Conservation (phyloP, 805 yeast genomes). For the Saitoella complicata region DNA sequence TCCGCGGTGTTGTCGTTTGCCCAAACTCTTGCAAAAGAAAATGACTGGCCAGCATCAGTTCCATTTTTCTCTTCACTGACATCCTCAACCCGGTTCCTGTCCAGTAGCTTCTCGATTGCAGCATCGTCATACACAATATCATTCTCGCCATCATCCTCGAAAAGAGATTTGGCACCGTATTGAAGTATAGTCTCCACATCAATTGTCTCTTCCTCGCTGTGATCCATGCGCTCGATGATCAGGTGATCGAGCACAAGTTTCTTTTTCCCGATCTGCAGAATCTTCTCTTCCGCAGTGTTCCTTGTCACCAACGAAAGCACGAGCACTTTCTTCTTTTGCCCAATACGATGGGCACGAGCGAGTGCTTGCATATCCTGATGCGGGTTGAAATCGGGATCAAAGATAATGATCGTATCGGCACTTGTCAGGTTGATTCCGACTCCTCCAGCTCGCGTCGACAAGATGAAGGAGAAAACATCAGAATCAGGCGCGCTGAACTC, state of each 20-base stretch:
- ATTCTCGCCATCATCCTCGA: slow-evolving; percentile 30
- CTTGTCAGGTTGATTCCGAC: slow-evolving; percentile 72
- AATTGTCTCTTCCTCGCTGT: slow-evolving; percentile 63
- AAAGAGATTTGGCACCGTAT: slow-evolving; percentile 46
- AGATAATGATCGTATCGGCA: slow-evolving; percentile 77
- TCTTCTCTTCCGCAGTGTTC: slow-evolving; percentile 55
- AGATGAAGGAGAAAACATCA: slow-evolving; percentile 38
- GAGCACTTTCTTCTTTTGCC: slow-evolving; percentile 69
- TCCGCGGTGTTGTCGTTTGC: slow-evolving; percentile 5
- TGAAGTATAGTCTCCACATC: slow-evolving; percentile 17
- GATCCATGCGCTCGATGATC: slow-evolving; percentile 70
- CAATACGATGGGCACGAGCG: slow-evolving; percentile 86
- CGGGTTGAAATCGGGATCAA: slow-evolving; percentile 94
- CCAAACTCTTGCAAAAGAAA: slow-evolving; percentile 9
- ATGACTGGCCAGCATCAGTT: not conserved
- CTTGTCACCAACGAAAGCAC: slow-evolving; percentile 29
- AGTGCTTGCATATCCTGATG: slow-evolving; percentile 92
- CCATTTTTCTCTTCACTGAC: slow-evolving; percentile 8
- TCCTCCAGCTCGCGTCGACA: slow-evolving; percentile 89
- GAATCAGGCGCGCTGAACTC: slow-evolving; percentile 28
- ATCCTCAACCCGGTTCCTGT: slow-evolving; percentile 47
- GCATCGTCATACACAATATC: slow-evolving; percentile 46
- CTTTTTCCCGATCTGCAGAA: slow-evolving; percentile 70
- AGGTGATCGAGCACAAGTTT: slow-evolving; percentile 83
- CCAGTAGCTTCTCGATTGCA: slow-evolving; percentile 54